Evolutionary conservation across 805 yeast genomes (phyloP).

Genomic region (Jamesozyma spencerorum): DNA sequence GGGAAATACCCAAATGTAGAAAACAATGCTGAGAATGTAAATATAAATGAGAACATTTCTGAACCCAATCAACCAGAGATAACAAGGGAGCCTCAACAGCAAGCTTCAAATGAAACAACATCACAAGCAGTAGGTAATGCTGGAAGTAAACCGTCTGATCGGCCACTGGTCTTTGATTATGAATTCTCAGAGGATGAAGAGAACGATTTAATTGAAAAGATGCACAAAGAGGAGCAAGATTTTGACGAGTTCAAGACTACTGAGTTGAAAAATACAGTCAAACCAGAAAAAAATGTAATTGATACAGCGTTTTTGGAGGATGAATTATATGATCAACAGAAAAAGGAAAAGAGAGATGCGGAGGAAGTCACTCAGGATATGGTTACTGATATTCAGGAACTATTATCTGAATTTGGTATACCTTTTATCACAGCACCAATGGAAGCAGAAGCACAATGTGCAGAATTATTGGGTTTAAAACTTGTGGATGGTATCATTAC

Average conservation of each 20-base stretch:
- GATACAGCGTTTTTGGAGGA: conserved; percentile 30
- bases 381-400: conserved; percentile 85
- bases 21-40: too few species aligned
- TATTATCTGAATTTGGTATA: conserved; percentile 79
- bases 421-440: conserved; percentile 94
- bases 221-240: conserved; percentile 63
- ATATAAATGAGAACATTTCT: too few species aligned
- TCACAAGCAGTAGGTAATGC: too few species aligned
- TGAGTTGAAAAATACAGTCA: conserved; percentile 29
- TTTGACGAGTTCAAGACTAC: conserved; percentile 49
- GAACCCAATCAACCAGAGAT: too few species aligned
- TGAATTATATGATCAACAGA: conserved; percentile 50
- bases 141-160: neutral
- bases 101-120: too few species aligned
- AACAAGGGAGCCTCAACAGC: too few species aligned
- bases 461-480: conserved; percentile 54
- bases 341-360: conserved; percentile 70
- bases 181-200: conserved; percentile 76
- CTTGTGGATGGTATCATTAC: conserved; percentile 93
- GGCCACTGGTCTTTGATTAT: conserved; percentile 39
- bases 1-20: too few species aligned
- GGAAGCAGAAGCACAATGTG: conserved; percentile 99
- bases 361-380: conserved; percentile 83
- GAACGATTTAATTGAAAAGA: conserved; percentile 48
- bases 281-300: conserved; percentile 3